Percentiles rank a stretch among this genome's conserved stretches.
These are phyloP conservation scores for Graphilbum ipis-grandicollis DNA, from an alignment of 2,329 filamentous ascomycete species.

Conservation along the genomic window DNA sequence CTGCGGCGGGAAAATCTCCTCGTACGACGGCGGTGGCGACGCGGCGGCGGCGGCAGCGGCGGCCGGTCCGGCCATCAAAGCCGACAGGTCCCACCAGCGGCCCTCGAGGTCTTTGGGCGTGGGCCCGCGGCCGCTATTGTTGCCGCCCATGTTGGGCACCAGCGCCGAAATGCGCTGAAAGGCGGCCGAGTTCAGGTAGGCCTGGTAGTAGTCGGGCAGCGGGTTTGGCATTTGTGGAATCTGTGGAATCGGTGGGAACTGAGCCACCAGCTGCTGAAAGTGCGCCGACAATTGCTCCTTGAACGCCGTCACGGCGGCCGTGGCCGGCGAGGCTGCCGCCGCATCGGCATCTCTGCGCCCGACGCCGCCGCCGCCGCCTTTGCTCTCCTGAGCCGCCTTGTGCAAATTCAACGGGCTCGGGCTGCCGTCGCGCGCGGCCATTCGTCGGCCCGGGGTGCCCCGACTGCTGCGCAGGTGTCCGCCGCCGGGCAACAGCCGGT, in stretches of 20 bases:
- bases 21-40: constrained; percentile 57
- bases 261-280: constrained; percentile 54
- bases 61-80: constrained; percentile 29
- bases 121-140: background rate
- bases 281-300: constrained; percentile 58
- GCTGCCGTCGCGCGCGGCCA: constrained; percentile 3
- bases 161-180: constrained; percentile 57
- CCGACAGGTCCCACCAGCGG: constrained; percentile 51
- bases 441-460: too few relatives aligned
- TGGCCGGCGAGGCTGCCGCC: constrained; percentile 34
- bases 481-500: background rate
- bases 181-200: constrained; percentile 39
- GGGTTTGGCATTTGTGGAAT: constrained; percentile 40
- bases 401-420: background rate
- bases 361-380: constrained; percentile 6
- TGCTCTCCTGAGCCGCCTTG: background rate
- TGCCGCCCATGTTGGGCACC: constrained; percentile 44
- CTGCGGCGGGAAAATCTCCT: constrained; percentile 47
- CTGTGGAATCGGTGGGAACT: constrained; percentile 22
- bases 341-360: constrained; percentile 14
- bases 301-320: constrained; percentile 49
- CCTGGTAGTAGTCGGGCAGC: constrained; percentile 49
- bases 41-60: too few relatives aligned
- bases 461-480: background rate
- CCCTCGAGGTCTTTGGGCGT: constrained; percentile 28